phyloP scores from a whole-genome alignment of 2,329 filamentous ascomycete genomes.

The Fusarium coffeatum region DNA sequence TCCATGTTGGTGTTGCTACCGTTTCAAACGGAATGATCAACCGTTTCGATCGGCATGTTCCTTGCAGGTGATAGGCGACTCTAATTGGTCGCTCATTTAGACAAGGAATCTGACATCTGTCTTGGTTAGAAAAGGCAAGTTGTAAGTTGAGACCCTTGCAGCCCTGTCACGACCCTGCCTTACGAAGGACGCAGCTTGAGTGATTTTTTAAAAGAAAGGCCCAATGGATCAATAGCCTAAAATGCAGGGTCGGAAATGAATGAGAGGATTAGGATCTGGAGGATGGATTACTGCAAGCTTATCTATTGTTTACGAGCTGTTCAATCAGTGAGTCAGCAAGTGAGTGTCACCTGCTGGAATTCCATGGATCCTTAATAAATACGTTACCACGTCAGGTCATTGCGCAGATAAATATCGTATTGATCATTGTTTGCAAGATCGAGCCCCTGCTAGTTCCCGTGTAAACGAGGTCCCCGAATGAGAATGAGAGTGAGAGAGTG shows the following conservation, averaged over 20 bases:
- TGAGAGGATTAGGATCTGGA: neutral
- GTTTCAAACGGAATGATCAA: constrained; percentile 14
- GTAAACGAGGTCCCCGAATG: constrained; percentile 26
- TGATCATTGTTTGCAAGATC: constrained; percentile 1
- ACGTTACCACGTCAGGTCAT: neutral
- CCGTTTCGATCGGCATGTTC: constrained; percentile 23
- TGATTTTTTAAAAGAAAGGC: constrained; percentile 7
- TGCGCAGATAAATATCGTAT: constrained; percentile 15
- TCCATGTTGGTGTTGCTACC: neutral
- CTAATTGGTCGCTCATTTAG: constrained; percentile 14
- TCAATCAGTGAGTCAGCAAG: neutral
- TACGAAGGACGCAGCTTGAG: constrained; percentile 7
- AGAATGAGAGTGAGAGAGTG: neutral
- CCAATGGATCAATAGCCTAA: constrained; percentile 5
- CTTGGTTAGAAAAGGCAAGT: constrained; percentile 21
- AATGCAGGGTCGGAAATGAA: constrained; percentile 22
- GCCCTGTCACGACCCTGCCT: neutral
- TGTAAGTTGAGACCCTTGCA: constrained; percentile 21
- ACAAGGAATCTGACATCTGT: constrained; percentile 3
- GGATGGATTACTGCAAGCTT: neutral
- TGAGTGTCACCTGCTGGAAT: constrained; percentile 6
- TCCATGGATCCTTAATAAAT: neutral
- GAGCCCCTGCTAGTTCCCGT: constrained; percentile 27
- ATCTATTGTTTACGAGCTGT: neutral
- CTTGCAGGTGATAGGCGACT: constrained; percentile 26